Evolutionary conservation across 225 moss, liverwort and hornwort species (phyloP), one percentile per base, ranked within the genome.

Genomic region (Ulota crispa): DNA sequence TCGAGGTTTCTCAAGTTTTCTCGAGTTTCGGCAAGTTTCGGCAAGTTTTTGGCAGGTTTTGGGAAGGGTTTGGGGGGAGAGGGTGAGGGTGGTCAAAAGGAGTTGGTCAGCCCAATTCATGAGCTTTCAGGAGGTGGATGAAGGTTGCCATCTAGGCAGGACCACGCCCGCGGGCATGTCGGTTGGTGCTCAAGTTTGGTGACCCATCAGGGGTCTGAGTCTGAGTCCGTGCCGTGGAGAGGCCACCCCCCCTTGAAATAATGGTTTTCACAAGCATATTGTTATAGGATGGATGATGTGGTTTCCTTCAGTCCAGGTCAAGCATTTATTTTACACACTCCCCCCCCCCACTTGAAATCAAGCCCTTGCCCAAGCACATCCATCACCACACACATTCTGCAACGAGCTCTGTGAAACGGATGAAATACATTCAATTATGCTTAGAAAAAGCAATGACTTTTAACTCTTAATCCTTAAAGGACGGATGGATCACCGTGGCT

Each of bases 181-280:
- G 50, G 87, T 82, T 82, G 87, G 77, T 80, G 83, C 62, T 83
- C 73, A 64, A 3, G 50, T 75, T 79, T 76, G 87, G 84, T 87
- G 79, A 71, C 21, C 79, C 20, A 69, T 84, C 47, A 4, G 21
- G 8, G 0, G 5, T 24, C 60, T 1, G 20, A 27, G 60, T 60
- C 28, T 50, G 50, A 18, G 70, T 77, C 52, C 77, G 61, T 36
- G 23, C 82, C 63, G 69, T 57, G 59, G 68, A 75, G 45, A 59
- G 67, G 28, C 50, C 18, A 50, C 18, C 50, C 34, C 45, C 50
- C 50, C 50, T 50, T 50, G 16, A 4, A 64, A 75, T 73, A 30
- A 64, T 53, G 54, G 74, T 39, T 11, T 69, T 78, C 79, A 79
- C 69, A 79, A 28, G 75, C 68, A 69, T 30, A 20, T 26, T 64